Base-by-base conservation (phyloP, 2,329 filamentous ascomycete species). In the Aureobasidium namibiae region DNA sequence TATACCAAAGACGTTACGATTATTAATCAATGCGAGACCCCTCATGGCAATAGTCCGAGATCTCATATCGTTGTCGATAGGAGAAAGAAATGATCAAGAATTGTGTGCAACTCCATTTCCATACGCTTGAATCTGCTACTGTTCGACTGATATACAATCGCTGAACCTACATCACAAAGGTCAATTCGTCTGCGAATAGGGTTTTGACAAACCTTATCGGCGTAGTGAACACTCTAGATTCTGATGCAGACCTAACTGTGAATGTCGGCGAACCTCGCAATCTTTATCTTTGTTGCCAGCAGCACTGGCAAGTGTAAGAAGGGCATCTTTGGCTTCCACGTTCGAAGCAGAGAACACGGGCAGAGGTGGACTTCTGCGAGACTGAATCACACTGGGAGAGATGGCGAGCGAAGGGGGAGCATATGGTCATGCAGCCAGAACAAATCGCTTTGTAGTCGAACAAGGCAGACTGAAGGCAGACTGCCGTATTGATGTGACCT, bases 351-450 rank as follows among this genome's bases (percentile, higher is more conserved):
- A 38, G 18, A 26, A 45, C 33, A n/a, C 34, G 13, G 33, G 48
- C 34, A 21, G 56, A 18, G 36, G 21, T 56, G 14, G 34, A 21
- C 9, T 34, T 13, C 24, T 13, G 11, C 33, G 16, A 2, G 48
- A 26, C 6, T 6, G 13, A 18, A 18, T 16, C 36, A 10, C 26
- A 23, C 3, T 14, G n/a, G 45, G 34, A 38, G 48, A 38, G 4
- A n/a, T 18, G 5, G 23, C 33, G 16, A 18, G 11, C 10, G 56
- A 53, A 38, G 53, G 44, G 21, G 34, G 39, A 18, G 48, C 33
- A 39, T 38, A 56, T 45, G 59, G 64, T 69, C 67, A 74, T 73
- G 62, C 80, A 83, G 52, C 80, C 81, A 66, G 83, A 83, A 59
- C 78, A 80, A 62, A 83, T 81, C 65, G 75, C 60, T 69, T 68